phyloP scores from a whole-genome alignment of 371 early-diverging fungal genomes.

The Parasitella parasitica region DNA sequence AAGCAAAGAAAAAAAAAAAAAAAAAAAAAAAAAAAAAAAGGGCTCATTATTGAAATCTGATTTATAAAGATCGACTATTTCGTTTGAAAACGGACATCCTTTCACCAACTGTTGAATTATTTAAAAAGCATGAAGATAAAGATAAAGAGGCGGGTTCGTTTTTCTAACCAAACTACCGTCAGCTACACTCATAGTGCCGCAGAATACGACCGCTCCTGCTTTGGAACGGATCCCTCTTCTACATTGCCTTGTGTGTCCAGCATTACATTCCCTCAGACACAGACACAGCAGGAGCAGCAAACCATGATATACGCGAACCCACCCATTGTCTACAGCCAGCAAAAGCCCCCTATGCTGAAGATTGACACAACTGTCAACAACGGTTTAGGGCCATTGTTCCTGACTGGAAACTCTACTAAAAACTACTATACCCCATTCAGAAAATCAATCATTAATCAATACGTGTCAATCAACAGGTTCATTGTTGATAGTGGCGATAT shows the following conservation, averaged over 20 bases:
- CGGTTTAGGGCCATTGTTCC: neutral
- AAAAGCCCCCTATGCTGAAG: neutral
- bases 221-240: neutral
- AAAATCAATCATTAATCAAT: neutral
- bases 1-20: neutral
- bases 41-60: neutral
- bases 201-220: slow-evolving; percentile 24
- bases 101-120: no score
- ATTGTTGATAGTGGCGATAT: neutral
- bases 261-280: neutral
- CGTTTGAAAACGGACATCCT: neutral
- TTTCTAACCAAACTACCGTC: slow-evolving; percentile 6
- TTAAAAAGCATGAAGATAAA: neutral
- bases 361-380: neutral
- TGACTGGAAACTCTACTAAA: neutral
- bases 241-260: neutral
- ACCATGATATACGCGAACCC: neutral
- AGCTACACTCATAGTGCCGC: slow-evolving; percentile 17
- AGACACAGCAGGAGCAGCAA: neutral
- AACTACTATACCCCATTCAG: neutral
- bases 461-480: neutral
- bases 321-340: neutral
- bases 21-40: neutral
- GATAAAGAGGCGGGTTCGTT: slow-evolving; percentile 17
- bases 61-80: neutral